These are phyloP conservation scores for Colletotrichum nymphaeae DNA, from an alignment of 2,329 filamentous ascomycete species.

Conservation along the genomic window DNA sequence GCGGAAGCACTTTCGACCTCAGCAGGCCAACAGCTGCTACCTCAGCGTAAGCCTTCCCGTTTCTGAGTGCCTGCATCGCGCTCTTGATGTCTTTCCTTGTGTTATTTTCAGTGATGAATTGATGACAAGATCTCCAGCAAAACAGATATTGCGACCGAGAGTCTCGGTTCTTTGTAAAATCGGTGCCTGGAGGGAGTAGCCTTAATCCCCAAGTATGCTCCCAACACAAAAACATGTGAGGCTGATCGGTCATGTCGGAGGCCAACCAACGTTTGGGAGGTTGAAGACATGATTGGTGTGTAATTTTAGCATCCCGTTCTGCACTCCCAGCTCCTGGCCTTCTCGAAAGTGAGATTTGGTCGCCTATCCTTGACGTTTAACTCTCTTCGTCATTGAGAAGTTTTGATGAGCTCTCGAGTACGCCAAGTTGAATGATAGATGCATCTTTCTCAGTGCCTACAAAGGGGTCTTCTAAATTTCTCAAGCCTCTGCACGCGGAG, in stretches of 20 bases:
- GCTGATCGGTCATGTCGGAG: neutral
- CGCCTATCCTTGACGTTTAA: neutral
- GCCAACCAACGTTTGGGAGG: neutral
- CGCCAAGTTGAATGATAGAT: too few relatives aligned
- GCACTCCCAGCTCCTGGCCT: neutral
- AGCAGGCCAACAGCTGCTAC: neutral
- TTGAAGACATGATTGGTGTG: neutral
- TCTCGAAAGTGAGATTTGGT: neutral
- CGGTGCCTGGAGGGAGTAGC: neutral
- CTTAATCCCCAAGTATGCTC: neutral
- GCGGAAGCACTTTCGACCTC: neutral
- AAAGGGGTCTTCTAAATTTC: too few relatives aligned
- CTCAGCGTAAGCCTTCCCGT: neutral
- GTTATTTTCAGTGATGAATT: neutral
- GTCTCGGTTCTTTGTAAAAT: neutral
- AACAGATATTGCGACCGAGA: neutral
- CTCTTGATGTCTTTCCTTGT: neutral
- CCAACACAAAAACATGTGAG: neutral
- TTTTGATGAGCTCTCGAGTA: too few relatives aligned
- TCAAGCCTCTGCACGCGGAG: too few relatives aligned
- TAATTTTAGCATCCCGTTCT: neutral
- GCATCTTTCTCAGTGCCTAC: too few relatives aligned
- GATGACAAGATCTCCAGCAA: neutral
- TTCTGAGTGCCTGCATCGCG: neutral
- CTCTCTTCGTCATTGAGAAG: neutral